A percentile compares a stretch with the other conserved stretches of the same genome.
These are phyloP conservation scores for Yamadazyma atmosphaerica DNA, from an alignment of 1,139 yeast species.

Conservation along the genomic window DNA sequence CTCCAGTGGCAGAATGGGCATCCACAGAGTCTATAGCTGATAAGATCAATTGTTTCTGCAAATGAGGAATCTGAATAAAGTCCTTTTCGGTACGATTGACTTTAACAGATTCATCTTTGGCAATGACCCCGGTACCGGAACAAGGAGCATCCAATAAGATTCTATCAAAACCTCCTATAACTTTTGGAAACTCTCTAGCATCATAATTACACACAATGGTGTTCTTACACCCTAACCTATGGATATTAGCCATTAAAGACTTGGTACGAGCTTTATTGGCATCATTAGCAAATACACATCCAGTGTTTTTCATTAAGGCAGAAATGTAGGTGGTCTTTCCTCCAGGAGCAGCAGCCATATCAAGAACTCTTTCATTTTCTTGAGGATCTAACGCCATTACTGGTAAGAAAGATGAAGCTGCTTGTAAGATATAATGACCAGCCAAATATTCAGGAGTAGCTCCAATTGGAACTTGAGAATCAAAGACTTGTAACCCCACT, in stretches of 20 bases:
- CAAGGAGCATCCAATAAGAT: constrained; percentile 97
- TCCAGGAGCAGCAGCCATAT: constrained; percentile 99
- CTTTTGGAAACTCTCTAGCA: constrained; percentile 98
- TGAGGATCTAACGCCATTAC: constrained; percentile 97
- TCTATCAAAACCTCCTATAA: constrained; percentile 97
- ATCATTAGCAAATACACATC: constrained; percentile 96
- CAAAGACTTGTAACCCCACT: constrained; percentile 95
- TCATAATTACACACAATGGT: constrained; percentile 97
- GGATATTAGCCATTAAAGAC: constrained; percentile 94
- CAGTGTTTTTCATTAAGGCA: constrained; percentile 97
- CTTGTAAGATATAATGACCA: constrained; percentile 96
- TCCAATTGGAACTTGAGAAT: constrained; percentile 98
- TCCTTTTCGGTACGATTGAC: constrained; percentile 94
- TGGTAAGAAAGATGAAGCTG: constrained; percentile 97
- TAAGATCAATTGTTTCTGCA: constrained; percentile 89
- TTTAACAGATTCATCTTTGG: constrained; percentile 95
- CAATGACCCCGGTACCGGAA: constrained; percentile 99
- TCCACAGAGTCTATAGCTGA: constrained; percentile 98
- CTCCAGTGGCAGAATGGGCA: constrained; percentile 89
- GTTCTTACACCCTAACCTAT: constrained; percentile 94
- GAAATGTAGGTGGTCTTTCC: constrained; percentile 97
- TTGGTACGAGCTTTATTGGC: constrained; percentile 95
- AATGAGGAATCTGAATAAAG: constrained; percentile 93
- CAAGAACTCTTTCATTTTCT: constrained; percentile 90
- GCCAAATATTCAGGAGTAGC: constrained; percentile 99